These are phyloP conservation scores for Ophiosphaerella narmari DNA, from an alignment of 2,329 filamentous ascomycete species.

Conservation along the genomic window DNA sequence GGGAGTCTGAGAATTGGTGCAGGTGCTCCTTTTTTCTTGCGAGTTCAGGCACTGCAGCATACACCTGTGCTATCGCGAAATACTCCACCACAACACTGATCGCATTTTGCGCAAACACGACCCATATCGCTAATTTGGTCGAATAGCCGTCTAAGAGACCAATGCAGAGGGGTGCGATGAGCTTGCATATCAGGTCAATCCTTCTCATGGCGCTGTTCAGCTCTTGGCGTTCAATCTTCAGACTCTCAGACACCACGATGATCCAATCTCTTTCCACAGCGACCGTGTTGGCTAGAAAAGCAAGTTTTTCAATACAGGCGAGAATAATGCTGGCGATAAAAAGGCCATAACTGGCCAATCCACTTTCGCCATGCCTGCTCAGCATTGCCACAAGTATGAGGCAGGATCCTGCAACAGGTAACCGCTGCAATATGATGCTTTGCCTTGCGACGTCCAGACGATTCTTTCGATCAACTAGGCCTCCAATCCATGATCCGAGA, in stretches of 20 bases:
- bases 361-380: constrained; percentile 7
- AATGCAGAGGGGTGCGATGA: constrained; percentile 59
- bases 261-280: constrained; percentile 75
- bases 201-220: constrained; percentile 64
- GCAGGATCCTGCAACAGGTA: constrained; percentile 41
- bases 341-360: constrained; percentile 28
- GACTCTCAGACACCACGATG: constrained; percentile 54
- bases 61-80: constrained; percentile 55
- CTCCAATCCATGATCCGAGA: constrained; percentile 63
- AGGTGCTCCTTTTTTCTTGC: constrained; percentile 8
- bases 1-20: constrained; percentile 3
- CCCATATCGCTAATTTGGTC: constrained; percentile 54
- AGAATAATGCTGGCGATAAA: constrained; percentile 53
- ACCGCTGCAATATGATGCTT: constrained; percentile 48
- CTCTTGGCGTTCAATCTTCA: constrained; percentile 36
- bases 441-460: constrained; percentile 47
- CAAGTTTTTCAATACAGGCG: constrained; percentile 72
- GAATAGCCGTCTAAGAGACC: constrained; percentile 57
- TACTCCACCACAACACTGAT: constrained; percentile 58
- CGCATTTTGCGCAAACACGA: constrained; percentile 57
- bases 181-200: constrained; percentile 64
- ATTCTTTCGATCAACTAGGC: constrained; percentile 60
- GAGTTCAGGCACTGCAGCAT: constrained; percentile 38
- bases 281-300: constrained; percentile 67
- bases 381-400: constrained; percentile 29